Evolutionary conservation across 768 basidiomycete species (phyloP), one percentile per base, ranked within the genome.

Genomic region (Pulveroboletus sp.): DNA sequence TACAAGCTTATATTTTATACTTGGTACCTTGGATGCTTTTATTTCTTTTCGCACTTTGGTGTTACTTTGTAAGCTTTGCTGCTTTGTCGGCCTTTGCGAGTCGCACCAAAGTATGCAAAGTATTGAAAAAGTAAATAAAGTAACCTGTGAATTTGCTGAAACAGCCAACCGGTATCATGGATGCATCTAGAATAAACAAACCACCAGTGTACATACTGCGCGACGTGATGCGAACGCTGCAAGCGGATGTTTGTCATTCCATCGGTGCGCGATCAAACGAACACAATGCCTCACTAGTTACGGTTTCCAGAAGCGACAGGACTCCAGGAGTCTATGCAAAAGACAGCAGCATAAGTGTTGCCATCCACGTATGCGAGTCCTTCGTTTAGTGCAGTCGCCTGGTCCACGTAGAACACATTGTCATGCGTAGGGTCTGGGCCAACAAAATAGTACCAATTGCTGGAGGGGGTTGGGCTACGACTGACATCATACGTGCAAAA

Each of bases 131-230:
- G n/a, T n/a, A n/a, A n/a, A n/a, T n/a, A n/a, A n/a, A n/a, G n/a
- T n/a, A n/a, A n/a, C n/a, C n/a, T n/a, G n/a, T n/a, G n/a, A n/a
- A n/a, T n/a, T n/a, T n/a, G n/a, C n/a, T n/a, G n/a, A n/a, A n/a
- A n/a, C n/a, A 87, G 0, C 88, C 88, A 38, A 77, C 74, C 9
- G 87, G 86, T 83, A 87, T 85, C 8, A 76, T 67, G 38, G 55
- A 72, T 47, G 86, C 77, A 58, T 89, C 87, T 26, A 87, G 74
- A 57, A 90, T 81, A 71, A 90, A 86, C 12, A 89, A 72, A 5
- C 87, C 88, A 3, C 70, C 63, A 39, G 63, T 77, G 63, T 81
- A 89, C 4, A 58, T 62, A 58, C 82, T 80, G 61, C 77, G 74
- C 32, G 82, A 75, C 48, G 70, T 75, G 55, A 90, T 86, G 32